A percentile compares a stretch with the other conserved stretches of the same genome.
Evolutionary conservation across 2,329 filamentous ascomycete genomes (phyloP).

Genomic region (Ophiostoma triangulosporum): DNA sequence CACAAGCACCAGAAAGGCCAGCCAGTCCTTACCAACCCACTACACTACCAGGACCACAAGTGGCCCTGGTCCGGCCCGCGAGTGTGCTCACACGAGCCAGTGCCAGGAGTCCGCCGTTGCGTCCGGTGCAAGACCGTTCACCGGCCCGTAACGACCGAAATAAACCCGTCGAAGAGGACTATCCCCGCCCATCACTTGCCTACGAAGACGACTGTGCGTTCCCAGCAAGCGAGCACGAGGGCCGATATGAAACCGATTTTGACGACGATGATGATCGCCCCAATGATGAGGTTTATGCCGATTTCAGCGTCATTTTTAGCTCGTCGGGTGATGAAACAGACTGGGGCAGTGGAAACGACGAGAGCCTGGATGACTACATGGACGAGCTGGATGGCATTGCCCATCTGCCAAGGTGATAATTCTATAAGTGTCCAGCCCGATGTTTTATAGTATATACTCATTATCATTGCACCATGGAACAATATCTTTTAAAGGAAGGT

Average conservation of each 20-base stretch:
- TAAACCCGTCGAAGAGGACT: not conserved
- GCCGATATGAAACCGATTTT: slow-evolving; percentile 22
- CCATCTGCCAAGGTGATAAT: slow-evolving; percentile 26
- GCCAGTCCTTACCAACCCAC: no score
- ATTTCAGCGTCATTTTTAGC: slow-evolving; percentile 39
- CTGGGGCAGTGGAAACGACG: slow-evolving; percentile 18
- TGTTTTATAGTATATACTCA: no score
- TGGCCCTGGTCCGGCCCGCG: no score
- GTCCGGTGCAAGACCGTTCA: not conserved
- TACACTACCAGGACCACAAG: no score
- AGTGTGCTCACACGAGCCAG: not conserved
- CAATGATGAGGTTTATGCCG: slow-evolving; percentile 40
- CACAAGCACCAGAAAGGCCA: not conserved
- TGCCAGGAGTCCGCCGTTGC: not conserved
- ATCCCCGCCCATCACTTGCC: not conserved
- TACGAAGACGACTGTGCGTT: slow-evolving; percentile 29
- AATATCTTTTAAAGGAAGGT: no score
- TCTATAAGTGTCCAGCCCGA: no score
- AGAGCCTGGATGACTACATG: slow-evolving; percentile 38
- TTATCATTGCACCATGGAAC: no score
- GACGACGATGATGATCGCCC: slow-evolving; percentile 26
- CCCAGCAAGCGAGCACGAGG: slow-evolving; percentile 32
- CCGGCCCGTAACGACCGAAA: not conserved
- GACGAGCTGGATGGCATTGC: slow-evolving; percentile 43
- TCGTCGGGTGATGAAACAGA: slow-evolving; percentile 17